Conservation (phyloP, 495 filamentous ascomycete genomes). For the Emericellopsis terricola region DNA sequence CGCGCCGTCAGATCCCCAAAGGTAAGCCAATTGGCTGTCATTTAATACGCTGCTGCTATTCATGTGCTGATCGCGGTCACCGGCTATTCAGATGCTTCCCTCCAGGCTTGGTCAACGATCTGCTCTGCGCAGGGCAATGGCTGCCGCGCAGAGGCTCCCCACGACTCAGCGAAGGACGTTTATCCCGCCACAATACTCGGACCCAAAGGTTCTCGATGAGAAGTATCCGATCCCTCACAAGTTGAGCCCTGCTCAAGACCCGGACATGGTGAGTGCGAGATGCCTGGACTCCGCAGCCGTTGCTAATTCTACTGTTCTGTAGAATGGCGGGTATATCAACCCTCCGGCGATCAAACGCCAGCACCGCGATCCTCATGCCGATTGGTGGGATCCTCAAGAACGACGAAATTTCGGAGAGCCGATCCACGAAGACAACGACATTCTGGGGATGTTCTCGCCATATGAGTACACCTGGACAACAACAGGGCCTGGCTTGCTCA, state of each 20-base stretch:
- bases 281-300: neutral
- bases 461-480: conserved; percentile 78
- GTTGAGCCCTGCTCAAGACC: conserved; percentile 52
- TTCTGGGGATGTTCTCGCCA: conserved; percentile 76
- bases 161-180: conserved; percentile 30
- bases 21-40: neutral
- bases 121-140: conserved; percentile 32
- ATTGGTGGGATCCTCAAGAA: conserved; percentile 97
- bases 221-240: conserved; percentile 26
- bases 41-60: too few relatives aligned
- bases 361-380: conserved; percentile 79
- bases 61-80: too few relatives aligned
- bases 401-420: conserved; percentile 91
- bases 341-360: conserved; percentile 67
- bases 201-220: conserved; percentile 22
- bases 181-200: conserved; percentile 23
- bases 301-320: conserved; percentile 8
- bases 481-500: conserved; percentile 49
- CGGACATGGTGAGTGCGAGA: conserved; percentile 42
- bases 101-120: conserved; percentile 36
- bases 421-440: conserved; percentile 92
- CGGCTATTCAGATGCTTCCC: conserved; percentile 56
- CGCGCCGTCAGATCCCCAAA: conserved; percentile 2
- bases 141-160: conserved; percentile 23
- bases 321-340: conserved; percentile 92